Base-by-base conservation (phyloP, 495 filamentous ascomycete genomes). In the Hypoxylon perforatum region DNA sequence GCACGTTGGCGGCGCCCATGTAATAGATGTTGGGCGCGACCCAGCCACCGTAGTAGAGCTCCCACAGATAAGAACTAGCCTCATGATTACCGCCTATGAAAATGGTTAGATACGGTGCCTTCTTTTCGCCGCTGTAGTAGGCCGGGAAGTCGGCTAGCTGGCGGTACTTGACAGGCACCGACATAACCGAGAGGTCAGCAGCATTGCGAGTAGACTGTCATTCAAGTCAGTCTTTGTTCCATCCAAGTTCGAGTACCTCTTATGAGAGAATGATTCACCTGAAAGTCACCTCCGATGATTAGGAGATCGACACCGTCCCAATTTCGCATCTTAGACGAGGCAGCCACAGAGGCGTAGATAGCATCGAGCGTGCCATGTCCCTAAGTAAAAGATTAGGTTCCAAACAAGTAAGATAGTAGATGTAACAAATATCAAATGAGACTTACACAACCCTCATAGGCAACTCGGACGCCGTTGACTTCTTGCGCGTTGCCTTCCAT, bases 11-110 rank as follows among this genome's bases (percentile, higher is more conserved):
- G 11, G 93, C 93, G 41, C 95, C 95, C 67, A 98, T 76, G 79
- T 96, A 99, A 81, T 96, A 99, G 51, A 99, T 99, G 53, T 94
- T 97, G 15, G 91, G 93, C 0, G 94, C 94, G 1, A 92, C 95
- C 95, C 95, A 99, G 36, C 95, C 95, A 39, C 95, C 95, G 74
- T 98, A 96, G 79, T 92, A 96, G 2, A 99, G 85, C 72, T 99
- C 95, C 79, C 85, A 93, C 0, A 97, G 75, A 73, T 97, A 84
- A 30, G 90, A 92, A 61, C 90, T 88, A 0, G 95, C 93, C 76
- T 99, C 95, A 65, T 99, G 95, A 73, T 99, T 99, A 7, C 95
- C 95, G 36, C 88, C 94, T 49, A 97, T 86, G 75, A 98, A 98
- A 55, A 98, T 79, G 15, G 96, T 99, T 22, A 95, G 80, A 66